Conservation (phyloP, 768 basidiomycete species). For the Hygrophorus pudorinus region DNA sequence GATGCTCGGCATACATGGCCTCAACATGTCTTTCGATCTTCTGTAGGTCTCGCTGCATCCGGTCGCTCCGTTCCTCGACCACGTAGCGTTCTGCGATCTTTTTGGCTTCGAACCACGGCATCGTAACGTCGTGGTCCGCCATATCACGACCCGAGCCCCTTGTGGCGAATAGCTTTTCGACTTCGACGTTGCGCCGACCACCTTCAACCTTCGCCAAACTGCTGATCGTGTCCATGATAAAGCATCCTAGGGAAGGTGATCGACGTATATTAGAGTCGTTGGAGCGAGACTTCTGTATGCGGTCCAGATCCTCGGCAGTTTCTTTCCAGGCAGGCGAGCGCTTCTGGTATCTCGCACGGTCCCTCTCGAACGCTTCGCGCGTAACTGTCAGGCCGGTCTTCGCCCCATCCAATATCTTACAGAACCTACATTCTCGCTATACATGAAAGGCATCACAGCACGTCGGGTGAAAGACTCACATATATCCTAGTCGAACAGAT, state of each 20-base stretch:
- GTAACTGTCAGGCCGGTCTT: conserved; percentile 35
- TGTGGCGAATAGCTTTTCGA: conserved; percentile 3
- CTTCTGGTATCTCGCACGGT: conserved; percentile 15
- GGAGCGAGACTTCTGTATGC: conserved; percentile 4
- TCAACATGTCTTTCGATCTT: conserved; percentile 32
- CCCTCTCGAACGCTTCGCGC: conserved; percentile 13
- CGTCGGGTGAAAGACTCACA: neutral
- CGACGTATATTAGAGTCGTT: conserved; percentile 11
- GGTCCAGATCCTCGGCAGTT: conserved; percentile 14
- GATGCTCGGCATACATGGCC: conserved; percentile 17
- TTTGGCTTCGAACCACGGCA: conserved; percentile 29
- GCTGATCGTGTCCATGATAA: conserved; percentile 22
- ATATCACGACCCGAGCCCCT: neutral
- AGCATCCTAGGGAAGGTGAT: conserved; percentile 6
- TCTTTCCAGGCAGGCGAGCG: conserved; percentile 15
- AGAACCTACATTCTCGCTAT: conserved; percentile 23
- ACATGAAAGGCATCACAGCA: neutral
- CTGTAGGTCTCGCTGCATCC: conserved; percentile 23
- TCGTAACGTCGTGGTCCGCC: conserved; percentile 16
- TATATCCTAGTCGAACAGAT: conserved; percentile 2
- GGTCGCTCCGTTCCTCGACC: conserved; percentile 9
- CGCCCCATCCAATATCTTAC: conserved; percentile 31
- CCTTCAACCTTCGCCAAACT: conserved; percentile 1
- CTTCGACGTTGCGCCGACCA: neutral
- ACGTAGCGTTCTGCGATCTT: conserved; percentile 13